A percentile compares a stretch with the other conserved stretches of the same genome.
phyloP scores from a whole-genome alignment of 371 early-diverging fungal genomes.

The Mucor ambiguus region DNA sequence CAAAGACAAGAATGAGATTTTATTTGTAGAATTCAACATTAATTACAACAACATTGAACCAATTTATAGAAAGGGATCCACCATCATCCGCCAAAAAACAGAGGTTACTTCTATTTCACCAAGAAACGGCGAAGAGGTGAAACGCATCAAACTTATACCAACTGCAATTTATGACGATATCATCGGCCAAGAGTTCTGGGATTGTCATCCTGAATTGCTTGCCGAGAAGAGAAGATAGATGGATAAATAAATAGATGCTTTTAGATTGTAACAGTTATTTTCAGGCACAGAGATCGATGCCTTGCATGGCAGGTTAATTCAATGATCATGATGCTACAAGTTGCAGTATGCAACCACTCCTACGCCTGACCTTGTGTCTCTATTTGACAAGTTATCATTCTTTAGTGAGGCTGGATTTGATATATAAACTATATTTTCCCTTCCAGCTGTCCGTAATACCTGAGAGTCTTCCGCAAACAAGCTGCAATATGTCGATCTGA shows the following conservation, averaged over 20 bases:
- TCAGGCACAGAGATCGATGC: no score
- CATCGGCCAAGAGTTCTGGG: constrained; percentile 89
- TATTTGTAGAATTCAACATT: constrained; percentile 80
- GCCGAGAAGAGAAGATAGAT: constrained; percentile 6
- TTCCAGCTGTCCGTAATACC: no score
- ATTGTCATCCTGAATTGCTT: constrained; percentile 35
- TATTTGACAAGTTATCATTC: no score
- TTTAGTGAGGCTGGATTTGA: no score
- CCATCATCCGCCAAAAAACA: constrained; percentile 65
- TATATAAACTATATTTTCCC: no score
- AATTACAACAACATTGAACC: constrained; percentile 88
- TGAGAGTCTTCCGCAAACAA: no score
- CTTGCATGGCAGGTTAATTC: no score
- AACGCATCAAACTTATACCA: constrained; percentile 42
- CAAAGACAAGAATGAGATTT: constrained; percentile 88
- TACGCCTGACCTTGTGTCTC: no score
- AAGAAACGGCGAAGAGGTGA: constrained; percentile 33
- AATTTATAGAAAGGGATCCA: constrained; percentile 87
- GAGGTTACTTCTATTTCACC: constrained; percentile 43
- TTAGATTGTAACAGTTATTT: no score
- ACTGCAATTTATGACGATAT: constrained; percentile 79
- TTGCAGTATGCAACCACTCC: no score
- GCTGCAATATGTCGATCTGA: no score
- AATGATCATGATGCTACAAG: no score
- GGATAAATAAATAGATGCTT: neutral